Percentiles rank a stretch among this genome's conserved stretches.
These are phyloP conservation scores for Solanum sitiens DNA, from an alignment of 257 asterid species.

Conservation along the genomic window DNA sequence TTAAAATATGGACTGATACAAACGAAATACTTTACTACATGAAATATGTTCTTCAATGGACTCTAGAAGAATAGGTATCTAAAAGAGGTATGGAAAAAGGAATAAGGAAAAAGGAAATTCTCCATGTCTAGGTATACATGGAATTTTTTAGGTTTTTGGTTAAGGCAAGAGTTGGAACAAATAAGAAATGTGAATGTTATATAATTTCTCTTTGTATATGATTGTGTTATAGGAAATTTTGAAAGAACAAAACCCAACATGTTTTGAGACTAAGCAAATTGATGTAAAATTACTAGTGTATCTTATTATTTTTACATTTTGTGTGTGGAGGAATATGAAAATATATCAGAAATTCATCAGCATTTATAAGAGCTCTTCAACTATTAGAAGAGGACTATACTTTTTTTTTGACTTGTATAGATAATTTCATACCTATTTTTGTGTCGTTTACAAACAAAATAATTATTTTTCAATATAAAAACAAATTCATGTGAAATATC, in stretches of 20 bases:
- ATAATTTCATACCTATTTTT: neutral
- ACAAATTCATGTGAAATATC: neutral
- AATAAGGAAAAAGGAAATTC: too few species aligned
- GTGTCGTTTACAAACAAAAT: neutral
- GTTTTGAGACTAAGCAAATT: too few species aligned
- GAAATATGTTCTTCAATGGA: neutral
- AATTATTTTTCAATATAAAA: too few species aligned
- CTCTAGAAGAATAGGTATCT: neutral
- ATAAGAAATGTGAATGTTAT: too few species aligned
- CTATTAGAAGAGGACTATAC: neutral
- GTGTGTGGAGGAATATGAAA: neutral
- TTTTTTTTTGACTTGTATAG: neutral
- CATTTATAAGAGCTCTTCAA: neutral
- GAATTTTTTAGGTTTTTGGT: too few species aligned
- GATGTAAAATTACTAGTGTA: too few species aligned
- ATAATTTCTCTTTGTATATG: too few species aligned
- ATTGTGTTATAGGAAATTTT: too few species aligned
- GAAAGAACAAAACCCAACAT: too few species aligned
- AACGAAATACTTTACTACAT: neutral
- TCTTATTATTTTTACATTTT: too few species aligned
- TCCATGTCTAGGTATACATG: too few species aligned
- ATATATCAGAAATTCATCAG: neutral
- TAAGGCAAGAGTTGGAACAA: too few species aligned
- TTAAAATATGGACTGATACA: neutral
- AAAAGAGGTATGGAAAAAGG: neutral